Conservation (phyloP, 768 basidiomycete genomes). For the Russula ochroleuca region DNA sequence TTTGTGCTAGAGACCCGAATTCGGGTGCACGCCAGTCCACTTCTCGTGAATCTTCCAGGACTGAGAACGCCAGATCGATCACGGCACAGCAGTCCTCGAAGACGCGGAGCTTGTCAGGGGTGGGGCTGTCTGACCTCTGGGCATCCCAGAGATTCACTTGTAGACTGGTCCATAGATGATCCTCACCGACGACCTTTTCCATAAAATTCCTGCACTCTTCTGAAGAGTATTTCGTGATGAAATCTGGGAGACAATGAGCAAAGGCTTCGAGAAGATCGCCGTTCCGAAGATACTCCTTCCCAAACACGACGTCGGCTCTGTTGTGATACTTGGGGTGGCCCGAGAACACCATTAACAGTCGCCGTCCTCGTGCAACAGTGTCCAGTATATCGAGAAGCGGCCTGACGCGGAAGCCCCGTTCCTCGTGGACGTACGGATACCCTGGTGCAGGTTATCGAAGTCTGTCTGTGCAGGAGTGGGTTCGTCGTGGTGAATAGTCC, state of each 20-base stretch:
- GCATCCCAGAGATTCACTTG: constrained; percentile 12
- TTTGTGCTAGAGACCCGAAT: constrained; percentile 9
- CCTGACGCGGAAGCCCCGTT: constrained; percentile 8
- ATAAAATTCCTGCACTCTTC: not conserved
- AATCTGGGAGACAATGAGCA: constrained; percentile 9
- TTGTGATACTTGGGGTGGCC: constrained; percentile 7
- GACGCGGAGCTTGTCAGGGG: constrained; percentile 6
- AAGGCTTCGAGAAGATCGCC: constrained; percentile 7
- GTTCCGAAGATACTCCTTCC: constrained; percentile 12
- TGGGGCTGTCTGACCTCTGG: constrained; percentile 7
- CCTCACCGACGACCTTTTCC: constrained; percentile 1
- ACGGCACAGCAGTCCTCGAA: constrained; percentile 13
- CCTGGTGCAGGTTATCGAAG: not conserved
- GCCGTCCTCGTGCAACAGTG: constrained; percentile 5
- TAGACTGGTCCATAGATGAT: constrained; percentile 15
- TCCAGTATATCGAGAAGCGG: constrained; percentile 14
- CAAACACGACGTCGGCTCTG: constrained; percentile 4
- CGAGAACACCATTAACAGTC: not conserved
- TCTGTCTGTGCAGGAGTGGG: not conserved
- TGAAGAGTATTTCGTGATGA: not conserved
- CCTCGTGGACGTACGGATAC: not conserved
- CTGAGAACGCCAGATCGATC: constrained; percentile 4
- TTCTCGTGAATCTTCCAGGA: constrained; percentile 4
- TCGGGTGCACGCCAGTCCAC: constrained; percentile 18
- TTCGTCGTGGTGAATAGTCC: not conserved